Evolutionary conservation across 2,329 filamentous ascomycete species (phyloP), one percentile per base, ranked within the genome.

Genomic region (Sclerotiophoma versabilis): DNA sequence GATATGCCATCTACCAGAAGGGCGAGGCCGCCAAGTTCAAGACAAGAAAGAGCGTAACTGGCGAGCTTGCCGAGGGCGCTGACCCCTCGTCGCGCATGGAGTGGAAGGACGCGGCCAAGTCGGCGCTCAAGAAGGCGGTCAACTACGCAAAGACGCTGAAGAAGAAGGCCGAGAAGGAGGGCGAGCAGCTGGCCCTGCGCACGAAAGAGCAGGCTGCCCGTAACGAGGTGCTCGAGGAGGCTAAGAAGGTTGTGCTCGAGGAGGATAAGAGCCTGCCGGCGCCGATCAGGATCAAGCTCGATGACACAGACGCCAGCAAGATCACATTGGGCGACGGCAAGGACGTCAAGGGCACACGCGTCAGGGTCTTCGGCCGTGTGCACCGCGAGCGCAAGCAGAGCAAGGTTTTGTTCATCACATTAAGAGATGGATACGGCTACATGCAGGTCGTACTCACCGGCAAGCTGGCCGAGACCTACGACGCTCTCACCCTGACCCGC

Each of bases 381-480:
- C 91, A 96, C 77, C 86, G 91, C 54, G 79, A 93, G 74, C 85
- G 91, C 58, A 82, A 84, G 57, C 93, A 96, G 78, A 95, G 93
- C 77, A 88, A 91, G 70, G 85, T 91, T 60, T 87, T 92, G 50
- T 97, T 96, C 77, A 82, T 96, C 71, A 93, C 89, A n/a, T 80
- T 96, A 60, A 83, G 87, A 59, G 91, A 96, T 72, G 93, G 93
- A 54, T 91, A 93, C 69, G 91, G 90, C 48, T 87, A 88, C 70
- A 82, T 98, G 74, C 92, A 96, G 80, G 93, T 91, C 71, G 84
- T 96, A 58, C 80, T 97, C 63, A 84, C 86, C 3, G 92, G 92
- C 52, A 83, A 92, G 59, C 83, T 98, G 66, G 89, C 91, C 63
- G 92, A 92, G 81, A 93, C 91, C n/a, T 96, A 96, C 80, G 92